Conservation (phyloP, 129 eudicot genomes). For the Flaveria ramosissima region DNA sequence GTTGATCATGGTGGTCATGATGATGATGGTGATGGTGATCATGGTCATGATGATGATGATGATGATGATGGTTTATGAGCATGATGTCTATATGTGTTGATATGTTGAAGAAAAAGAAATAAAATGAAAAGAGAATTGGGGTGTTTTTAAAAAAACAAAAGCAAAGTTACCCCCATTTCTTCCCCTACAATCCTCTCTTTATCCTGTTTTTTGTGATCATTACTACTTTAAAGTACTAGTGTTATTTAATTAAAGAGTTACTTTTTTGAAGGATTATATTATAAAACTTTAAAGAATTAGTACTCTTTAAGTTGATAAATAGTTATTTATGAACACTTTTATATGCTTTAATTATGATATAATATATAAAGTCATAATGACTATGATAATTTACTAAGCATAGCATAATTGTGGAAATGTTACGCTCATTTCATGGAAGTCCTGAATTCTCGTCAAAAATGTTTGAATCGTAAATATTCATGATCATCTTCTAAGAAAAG, state of each 20-base stretch:
- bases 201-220: neutral
- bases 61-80: slow-evolving; percentile 33
- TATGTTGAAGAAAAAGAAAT: slow-evolving; percentile 42
- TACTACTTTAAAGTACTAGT: neutral
- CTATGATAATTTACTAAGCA: neutral
- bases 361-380: neutral
- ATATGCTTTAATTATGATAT: neutral
- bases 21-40: slow-evolving; percentile 13
- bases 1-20: slow-evolving; percentile 22
- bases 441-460: too few species aligned
- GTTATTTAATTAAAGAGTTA: neutral
- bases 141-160: slow-evolving; percentile 31
- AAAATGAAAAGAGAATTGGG: slow-evolving; percentile 37
- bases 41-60: neutral
- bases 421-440: too few species aligned
- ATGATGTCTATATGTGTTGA: slow-evolving; percentile 45
- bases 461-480: too few species aligned
- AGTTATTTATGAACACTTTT: neutral
- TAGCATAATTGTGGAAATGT: neutral
- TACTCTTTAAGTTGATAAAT: neutral
- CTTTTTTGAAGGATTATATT: neutral
- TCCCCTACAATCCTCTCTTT: slow-evolving; percentile 27
- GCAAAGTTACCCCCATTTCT: slow-evolving; percentile 35
- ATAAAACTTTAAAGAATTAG: neutral
- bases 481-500: too few species aligned